phyloP scores from a whole-genome alignment of 306 rosid genomes.

The Lagenaria siceraria region DNA sequence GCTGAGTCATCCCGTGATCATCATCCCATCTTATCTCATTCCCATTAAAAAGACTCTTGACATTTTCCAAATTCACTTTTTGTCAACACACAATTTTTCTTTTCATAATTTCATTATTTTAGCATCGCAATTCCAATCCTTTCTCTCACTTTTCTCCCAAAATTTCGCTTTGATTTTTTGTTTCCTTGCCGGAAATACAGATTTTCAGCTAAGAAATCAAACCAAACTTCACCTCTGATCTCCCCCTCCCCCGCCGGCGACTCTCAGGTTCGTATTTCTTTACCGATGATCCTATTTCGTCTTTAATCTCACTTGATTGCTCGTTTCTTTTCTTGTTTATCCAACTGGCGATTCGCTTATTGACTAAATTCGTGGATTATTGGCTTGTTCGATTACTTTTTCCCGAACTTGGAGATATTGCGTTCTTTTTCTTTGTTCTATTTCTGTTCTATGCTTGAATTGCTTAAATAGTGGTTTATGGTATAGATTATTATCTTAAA shows the following conservation, averaged over 20 bases:
- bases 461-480: background rate
- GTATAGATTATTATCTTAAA: background rate
- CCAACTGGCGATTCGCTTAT: background rate
- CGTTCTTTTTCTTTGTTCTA: background rate
- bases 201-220: background rate
- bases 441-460: background rate
- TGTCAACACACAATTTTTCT: background rate
- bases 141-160: background rate
- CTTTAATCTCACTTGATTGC: background rate
- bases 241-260: background rate
- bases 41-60: background rate
- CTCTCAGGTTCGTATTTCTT: background rate
- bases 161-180: background rate
- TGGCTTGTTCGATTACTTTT: background rate
- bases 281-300: background rate
- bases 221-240: background rate
- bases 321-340: background rate
- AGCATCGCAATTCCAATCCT: background rate
- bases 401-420: background rate
- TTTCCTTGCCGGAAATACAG: background rate
- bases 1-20: slow-evolving; percentile 6
- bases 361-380: background rate
- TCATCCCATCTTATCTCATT: background rate
- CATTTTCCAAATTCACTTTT: background rate
- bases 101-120: background rate